Conservation (phyloP, 1,139 yeast genomes). For the Debaryomyces sp. region DNA sequence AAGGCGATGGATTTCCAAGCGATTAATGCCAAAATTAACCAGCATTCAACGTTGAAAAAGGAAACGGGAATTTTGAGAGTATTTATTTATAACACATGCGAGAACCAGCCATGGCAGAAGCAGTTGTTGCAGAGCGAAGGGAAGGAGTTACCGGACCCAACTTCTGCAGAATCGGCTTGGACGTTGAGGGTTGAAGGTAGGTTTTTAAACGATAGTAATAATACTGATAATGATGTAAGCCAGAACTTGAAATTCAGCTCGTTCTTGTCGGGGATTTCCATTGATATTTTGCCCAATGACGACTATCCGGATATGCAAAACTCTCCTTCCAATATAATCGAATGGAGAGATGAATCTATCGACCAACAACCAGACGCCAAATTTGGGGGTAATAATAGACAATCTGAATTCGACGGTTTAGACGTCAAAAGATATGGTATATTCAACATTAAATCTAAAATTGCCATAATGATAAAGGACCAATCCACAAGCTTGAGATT, state of each 20-base stretch:
- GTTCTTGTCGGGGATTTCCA: slow-evolving; percentile 79
- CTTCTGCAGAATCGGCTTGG: slow-evolving; percentile 62
- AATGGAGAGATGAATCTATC: slow-evolving; percentile 41
- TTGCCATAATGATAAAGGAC: slow-evolving; percentile 83
- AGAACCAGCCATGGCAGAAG: slow-evolving; percentile 92
- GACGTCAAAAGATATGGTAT: slow-evolving; percentile 83
- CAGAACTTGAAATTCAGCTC: slow-evolving; percentile 60
- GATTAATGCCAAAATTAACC: slow-evolving; percentile 51
- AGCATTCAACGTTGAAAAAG: slow-evolving; percentile 46
- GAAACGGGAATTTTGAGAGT: slow-evolving; percentile 67
- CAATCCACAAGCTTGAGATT: slow-evolving; percentile 62
- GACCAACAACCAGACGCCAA: slow-evolving; percentile 13
- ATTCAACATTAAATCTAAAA: slow-evolving; percentile 64
- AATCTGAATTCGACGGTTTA: slow-evolving; percentile 74
- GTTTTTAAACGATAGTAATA: slow-evolving; percentile 45
- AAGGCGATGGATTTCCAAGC: slow-evolving; percentile 88
- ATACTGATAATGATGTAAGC: slow-evolving; percentile 34
- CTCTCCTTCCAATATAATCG: slow-evolving; percentile 38
- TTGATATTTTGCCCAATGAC: slow-evolving; percentile 61
- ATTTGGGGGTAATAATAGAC: slow-evolving; percentile 26
- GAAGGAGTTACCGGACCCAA: slow-evolving; percentile 21
- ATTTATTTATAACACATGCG: slow-evolving; percentile 78
- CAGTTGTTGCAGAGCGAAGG: slow-evolving; percentile 34
- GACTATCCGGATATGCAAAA: slow-evolving; percentile 41
- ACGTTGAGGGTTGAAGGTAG: slow-evolving; percentile 88